phyloP scores from a whole-genome alignment of 2,329 filamentous ascomycete species.

The Gaeumannomyces tritici region DNA sequence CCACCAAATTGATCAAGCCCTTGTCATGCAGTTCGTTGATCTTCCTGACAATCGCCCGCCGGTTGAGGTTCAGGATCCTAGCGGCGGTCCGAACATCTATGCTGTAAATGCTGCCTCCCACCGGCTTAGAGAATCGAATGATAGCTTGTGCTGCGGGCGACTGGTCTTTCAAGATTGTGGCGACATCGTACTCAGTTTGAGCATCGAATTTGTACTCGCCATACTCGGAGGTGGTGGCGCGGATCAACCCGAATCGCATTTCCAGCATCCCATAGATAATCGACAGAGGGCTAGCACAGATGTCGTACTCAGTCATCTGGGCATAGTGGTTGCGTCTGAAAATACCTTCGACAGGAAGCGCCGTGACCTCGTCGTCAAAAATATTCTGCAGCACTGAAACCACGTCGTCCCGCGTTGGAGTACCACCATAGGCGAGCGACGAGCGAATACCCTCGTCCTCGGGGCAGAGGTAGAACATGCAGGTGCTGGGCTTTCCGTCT shows the following conservation, averaged over 20 bases:
- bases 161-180: slow-evolving; percentile 22
- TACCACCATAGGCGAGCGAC: slow-evolving; percentile 48
- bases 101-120: slow-evolving; percentile 14
- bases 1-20: slow-evolving; percentile 38
- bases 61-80: slow-evolving; percentile 20
- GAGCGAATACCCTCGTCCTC: slow-evolving; percentile 50
- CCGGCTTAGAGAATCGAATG: slow-evolving; percentile 18
- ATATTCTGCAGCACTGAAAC: slow-evolving; percentile 38
- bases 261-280: slow-evolving; percentile 55
- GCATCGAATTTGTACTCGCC: slow-evolving; percentile 41
- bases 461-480: slow-evolving; percentile 38
- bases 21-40: slow-evolving; percentile 43
- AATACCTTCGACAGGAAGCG: slow-evolving; percentile 25
- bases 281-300: slow-evolving; percentile 36
- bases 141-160: slow-evolving; percentile 35
- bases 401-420: slow-evolving; percentile 43
- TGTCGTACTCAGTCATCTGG: slow-evolving; percentile 41
- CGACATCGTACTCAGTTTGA: slow-evolving; percentile 20
- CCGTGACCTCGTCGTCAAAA: slow-evolving; percentile 26
- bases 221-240: slow-evolving; percentile 48
- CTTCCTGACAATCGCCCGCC: slow-evolving; percentile 39
- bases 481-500: slow-evolving; percentile 42
- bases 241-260: slow-evolving; percentile 44
- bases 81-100: slow-evolving; percentile 38
- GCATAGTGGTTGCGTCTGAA: slow-evolving; percentile 35